Evolutionary conservation across 2,329 filamentous ascomycete species (phyloP).

Genomic region (Chaetomium globosum): DNA sequence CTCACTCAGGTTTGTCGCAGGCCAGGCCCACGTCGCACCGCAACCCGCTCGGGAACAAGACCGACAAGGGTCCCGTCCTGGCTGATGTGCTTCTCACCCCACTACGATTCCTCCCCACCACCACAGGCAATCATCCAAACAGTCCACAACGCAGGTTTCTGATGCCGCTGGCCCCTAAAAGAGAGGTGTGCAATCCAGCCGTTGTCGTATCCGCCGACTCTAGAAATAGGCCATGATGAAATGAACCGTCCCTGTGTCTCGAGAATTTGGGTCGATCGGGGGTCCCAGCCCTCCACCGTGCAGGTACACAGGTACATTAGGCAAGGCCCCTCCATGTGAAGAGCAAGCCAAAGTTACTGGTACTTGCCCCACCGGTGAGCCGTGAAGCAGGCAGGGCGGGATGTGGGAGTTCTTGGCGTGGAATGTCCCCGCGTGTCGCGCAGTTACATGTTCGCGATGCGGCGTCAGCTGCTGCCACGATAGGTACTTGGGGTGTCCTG

Average conservation of each 20-base stretch:
- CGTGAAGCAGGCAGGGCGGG: constrained; percentile 15
- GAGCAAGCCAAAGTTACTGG: constrained; percentile 24
- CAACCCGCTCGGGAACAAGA: constrained; percentile 16
- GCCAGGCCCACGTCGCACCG: constrained; percentile 3
- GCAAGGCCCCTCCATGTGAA: neutral
- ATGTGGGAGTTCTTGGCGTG: constrained; percentile 24
- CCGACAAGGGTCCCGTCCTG: constrained; percentile 8
- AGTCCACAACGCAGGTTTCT: neutral
- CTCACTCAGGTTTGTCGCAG: neutral
- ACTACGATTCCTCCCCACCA: neutral
- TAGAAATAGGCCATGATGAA: neutral
- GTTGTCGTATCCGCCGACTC: neutral
- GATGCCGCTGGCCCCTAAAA: neutral
- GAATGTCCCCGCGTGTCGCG: constrained; percentile 6
- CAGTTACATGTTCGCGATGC: neutral
- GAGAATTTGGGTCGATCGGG: neutral
- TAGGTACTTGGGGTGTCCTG: neutral
- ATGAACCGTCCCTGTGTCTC: neutral
- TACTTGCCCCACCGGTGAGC: constrained; percentile 23
- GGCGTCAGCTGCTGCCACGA: neutral
- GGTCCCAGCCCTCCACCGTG: neutral
- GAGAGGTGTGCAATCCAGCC: neutral
- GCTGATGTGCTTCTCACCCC: neutral
- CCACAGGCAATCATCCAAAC: constrained; percentile 1
- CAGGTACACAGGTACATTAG: neutral